Percentiles rank a stretch among this genome's conserved stretches.
Evolutionary conservation across 495 filamentous ascomycete genomes (phyloP).

Genomic region (Sordaria brevicollis): DNA sequence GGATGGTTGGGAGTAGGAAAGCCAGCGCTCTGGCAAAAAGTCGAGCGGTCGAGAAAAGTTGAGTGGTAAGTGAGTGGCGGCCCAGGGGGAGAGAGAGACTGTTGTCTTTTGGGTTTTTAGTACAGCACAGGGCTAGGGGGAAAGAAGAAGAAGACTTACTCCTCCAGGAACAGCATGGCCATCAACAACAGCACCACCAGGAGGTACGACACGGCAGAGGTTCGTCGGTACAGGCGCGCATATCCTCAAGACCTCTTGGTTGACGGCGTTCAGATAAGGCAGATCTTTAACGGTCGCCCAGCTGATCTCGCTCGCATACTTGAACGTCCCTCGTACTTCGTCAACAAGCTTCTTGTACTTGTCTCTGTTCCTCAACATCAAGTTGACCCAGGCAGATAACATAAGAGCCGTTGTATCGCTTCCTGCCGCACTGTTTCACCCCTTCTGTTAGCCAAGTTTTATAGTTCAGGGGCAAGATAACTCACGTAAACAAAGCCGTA

Average conservation of each 20-base stretch:
- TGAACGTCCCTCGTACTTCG: constrained; percentile 7
- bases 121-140: neutral
- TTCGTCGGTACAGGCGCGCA: constrained; percentile 3
- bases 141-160: neutral
- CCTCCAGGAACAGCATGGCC: constrained; percentile 7
- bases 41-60: constrained; percentile 24
- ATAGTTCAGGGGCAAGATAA: neutral
- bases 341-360: constrained; percentile 2
- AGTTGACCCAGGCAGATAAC: constrained; percentile 6
- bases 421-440: constrained; percentile 8
- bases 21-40: constrained; percentile 40
- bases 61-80: constrained; percentile 4
- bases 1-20: constrained; percentile 7
- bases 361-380: constrained; percentile 5
- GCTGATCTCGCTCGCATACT: constrained; percentile 5
- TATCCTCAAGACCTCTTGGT: constrained; percentile 9
- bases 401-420: constrained; percentile 12
- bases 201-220: constrained; percentile 5
- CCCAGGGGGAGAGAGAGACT: constrained; percentile 14
- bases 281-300: constrained; percentile 7
- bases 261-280: constrained; percentile 5
- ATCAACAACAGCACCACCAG: constrained; percentile 6
- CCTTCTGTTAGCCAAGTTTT: too few species aligned
- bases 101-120: constrained; percentile 1
- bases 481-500: constrained; percentile 15